phyloP scores from a whole-genome alignment of 1,284 basidiomycete genomes.

The Rhodotorula sp. region DNA sequence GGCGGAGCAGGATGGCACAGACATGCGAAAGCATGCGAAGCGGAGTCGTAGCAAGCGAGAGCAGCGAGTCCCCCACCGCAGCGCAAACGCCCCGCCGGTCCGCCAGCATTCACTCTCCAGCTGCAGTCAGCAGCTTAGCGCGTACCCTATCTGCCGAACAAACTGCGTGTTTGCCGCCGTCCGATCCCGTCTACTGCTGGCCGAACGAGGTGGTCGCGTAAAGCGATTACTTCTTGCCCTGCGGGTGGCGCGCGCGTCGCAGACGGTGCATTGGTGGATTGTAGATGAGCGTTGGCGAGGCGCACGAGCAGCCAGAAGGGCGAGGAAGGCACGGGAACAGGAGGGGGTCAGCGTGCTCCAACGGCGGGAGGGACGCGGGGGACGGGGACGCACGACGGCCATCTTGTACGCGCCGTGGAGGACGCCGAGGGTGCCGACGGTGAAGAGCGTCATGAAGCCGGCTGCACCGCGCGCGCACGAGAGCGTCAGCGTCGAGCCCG shows the following conservation, averaged over 20 bases:
- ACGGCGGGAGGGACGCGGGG: neutral
- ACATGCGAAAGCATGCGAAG: no score
- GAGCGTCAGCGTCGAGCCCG: neutral
- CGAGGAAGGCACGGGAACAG: neutral
- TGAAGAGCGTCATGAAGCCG: constrained; percentile 43
- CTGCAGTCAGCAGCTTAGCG: no score
- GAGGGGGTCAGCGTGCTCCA: neutral
- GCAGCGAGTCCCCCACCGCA: no score
- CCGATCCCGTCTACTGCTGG: neutral
- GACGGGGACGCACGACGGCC: constrained; percentile 33
- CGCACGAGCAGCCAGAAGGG: no score
- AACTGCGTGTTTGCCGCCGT: neutral
- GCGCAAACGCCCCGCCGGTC: no score
- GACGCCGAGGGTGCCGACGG: constrained; percentile 43
- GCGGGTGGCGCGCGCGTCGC: neutral
- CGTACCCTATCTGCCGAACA: no score
- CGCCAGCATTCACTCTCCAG: no score
- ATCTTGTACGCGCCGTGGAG: constrained; percentile 42
- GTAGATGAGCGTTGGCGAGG: neutral
- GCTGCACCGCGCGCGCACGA: constrained; percentile 11
- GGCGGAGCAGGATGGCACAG: no score
- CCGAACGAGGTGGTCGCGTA: neutral
- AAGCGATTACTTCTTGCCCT: constrained; percentile 40
- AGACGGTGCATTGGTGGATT: accelerated
- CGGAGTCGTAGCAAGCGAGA: no score